Base-by-base conservation (phyloP, 805 yeast genomes). In the Cyberlindnera saturnus region DNA sequence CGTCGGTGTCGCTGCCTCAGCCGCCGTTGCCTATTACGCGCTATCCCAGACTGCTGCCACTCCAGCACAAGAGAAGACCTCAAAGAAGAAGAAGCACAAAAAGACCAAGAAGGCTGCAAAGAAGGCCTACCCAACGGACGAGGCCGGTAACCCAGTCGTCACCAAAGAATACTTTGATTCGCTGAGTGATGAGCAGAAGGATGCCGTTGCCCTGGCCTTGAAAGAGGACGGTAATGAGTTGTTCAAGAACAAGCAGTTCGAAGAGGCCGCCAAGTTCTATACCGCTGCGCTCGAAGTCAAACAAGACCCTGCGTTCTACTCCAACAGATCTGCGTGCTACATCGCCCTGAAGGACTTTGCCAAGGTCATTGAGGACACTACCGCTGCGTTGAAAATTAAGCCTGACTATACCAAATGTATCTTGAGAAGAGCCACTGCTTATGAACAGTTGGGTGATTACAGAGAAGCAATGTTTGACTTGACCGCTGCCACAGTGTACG, bases 301-400 rank as follows among this genome's bases (percentile, higher is more conserved):
- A 61, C 66, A 73, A 53, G 97, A 93, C 65, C 89, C 97, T 5
- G 85, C 90, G 31, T 93, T 77, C 69, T 91, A 82, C 69, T 88
- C 97, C 48, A 93, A 93, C 73, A 81, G 97, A 67, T 89, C 98
- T 26, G 99, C 99, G 15, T 91, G 96, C 67, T 86, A 86, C 67
- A 85, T 90, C 40, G 87, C 95, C 8, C 70, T 86, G 52, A 77
- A 81, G 50, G 78, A 89, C 49, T 81, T 79, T 61, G 88, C 86
- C 55, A 82, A 88, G 62, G 96, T 90, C 38, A 75, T 93, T 50
- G 86, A 80, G 53, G 96, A 89, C 63, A 85, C 96, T 44, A 79
- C 96, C 17, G 76, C 74, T 48, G 99, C 98, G 26, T 74, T 93
- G 57, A 75, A 80, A 56, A 69, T 91, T 57, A 85, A 88, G 63